A percentile compares a stretch with the other conserved stretches of the same genome.
phyloP scores from a whole-genome alignment of 2,329 filamentous ascomycete species.

The Talaromyces piceae region DNA sequence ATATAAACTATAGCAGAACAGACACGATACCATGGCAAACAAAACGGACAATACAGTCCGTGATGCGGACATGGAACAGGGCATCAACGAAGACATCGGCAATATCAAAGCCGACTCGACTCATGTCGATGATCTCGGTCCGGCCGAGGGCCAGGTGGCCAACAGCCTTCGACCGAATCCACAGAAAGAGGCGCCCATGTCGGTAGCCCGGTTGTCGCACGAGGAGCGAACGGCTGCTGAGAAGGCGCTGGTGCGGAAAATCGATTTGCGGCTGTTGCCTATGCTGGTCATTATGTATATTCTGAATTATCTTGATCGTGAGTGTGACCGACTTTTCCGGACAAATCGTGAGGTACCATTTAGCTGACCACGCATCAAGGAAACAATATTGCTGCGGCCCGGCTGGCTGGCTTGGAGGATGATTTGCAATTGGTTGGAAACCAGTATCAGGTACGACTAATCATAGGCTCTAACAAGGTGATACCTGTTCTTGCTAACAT shows the following conservation, averaged over 20 bases:
- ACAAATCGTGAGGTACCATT: too few relatives aligned
- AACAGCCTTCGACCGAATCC: not conserved
- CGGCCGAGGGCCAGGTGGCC: not conserved
- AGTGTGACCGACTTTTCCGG: not conserved
- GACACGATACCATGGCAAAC: not conserved
- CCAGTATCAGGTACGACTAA: slow-evolving; percentile 2
- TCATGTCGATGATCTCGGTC: not conserved
- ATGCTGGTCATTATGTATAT: slow-evolving; percentile 8
- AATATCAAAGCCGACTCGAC: not conserved
- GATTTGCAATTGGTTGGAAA: not conserved
- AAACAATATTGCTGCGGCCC: slow-evolving; percentile 8
- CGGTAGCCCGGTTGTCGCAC: slow-evolving; percentile 26
- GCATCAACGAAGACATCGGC: not conserved
- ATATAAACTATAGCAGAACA: not conserved
- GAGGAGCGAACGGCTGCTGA: not conserved
- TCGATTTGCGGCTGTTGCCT: slow-evolving; percentile 2
- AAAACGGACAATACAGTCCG: not conserved
- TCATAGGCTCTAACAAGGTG: not conserved
- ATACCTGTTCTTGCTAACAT: not conserved
- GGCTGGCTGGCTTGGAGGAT: slow-evolving; percentile 1
- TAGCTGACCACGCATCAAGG: not conserved
- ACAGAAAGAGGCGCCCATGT: not conserved
- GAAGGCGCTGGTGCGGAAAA: not conserved
- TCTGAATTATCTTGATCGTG: slow-evolving; percentile 7
- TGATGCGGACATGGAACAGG: not conserved